A percentile compares a stretch with the other conserved stretches of the same genome.
phyloP scores from a whole-genome alignment of 2,329 filamentous ascomycete genomes.

The Penicillium sp. region DNA sequence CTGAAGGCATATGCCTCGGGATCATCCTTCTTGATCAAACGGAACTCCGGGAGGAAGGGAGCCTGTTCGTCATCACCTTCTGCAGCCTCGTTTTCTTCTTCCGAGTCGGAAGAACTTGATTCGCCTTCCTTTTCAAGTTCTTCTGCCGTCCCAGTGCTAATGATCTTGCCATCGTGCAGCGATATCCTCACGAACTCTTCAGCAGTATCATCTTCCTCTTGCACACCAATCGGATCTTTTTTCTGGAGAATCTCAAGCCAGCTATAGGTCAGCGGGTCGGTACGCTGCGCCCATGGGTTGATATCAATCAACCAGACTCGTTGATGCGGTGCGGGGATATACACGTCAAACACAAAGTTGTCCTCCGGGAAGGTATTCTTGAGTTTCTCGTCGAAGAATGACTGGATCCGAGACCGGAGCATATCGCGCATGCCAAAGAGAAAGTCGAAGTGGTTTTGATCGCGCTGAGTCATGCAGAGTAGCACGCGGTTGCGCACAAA shows the following conservation, averaged over 20 bases:
- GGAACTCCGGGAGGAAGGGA: constrained; percentile 67
- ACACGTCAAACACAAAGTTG: constrained; percentile 87
- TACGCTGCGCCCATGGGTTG: constrained; percentile 88
- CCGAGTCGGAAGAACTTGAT: constrained; percentile 25
- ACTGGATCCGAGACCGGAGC: constrained; percentile 64
- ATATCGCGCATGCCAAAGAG: constrained; percentile 63
- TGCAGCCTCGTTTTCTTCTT: constrained; percentile 44
- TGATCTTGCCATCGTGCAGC: constrained; percentile 24
- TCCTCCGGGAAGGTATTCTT: constrained; percentile 76
- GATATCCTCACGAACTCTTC: constrained; percentile 39
- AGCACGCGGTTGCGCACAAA: constrained; percentile 82
- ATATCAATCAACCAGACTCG: constrained; percentile 85
- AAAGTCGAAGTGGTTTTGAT: constrained; percentile 87
- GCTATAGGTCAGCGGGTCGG: constrained; percentile 81
- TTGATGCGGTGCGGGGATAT: constrained; percentile 72
- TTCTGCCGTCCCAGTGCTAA: constrained; percentile 15
- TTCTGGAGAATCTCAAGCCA: constrained; percentile 82
- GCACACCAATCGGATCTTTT: constrained; percentile 45
- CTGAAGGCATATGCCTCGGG: constrained; percentile 84
- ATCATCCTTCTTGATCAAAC: constrained; percentile 77
- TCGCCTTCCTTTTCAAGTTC: constrained; percentile 32
- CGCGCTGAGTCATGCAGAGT: constrained; percentile 80
- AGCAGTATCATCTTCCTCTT: constrained; percentile 32
- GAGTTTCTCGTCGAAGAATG: constrained; percentile 73
- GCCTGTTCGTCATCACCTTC: constrained; percentile 51